Conservation (phyloP, 1,284 basidiomycete species). For the Pascua sp. region DNA sequence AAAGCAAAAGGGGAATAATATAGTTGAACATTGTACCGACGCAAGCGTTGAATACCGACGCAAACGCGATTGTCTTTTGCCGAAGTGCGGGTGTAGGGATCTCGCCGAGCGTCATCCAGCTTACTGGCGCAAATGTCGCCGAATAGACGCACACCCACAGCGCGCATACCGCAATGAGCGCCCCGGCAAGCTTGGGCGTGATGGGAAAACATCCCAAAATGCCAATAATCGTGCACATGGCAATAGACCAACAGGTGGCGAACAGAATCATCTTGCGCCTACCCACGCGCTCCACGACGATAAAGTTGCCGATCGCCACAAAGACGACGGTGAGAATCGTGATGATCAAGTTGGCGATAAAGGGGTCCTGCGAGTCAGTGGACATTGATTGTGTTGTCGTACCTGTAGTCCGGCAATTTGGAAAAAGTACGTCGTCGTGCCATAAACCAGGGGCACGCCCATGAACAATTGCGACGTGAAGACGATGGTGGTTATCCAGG, state of each 20-base stretch:
- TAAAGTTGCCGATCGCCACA: constrained; percentile 40
- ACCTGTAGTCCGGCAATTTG: constrained; percentile 13
- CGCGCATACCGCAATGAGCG: constrained; percentile 13
- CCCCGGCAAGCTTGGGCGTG: constrained; percentile 4
- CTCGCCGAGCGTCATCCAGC: constrained; percentile 18
- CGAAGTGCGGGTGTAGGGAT: constrained; percentile 13
- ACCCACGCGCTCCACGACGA: constrained; percentile 42
- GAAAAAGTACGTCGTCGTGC: constrained; percentile 24
- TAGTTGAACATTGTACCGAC: constrained; percentile 14
- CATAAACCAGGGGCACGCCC: constrained; percentile 19
- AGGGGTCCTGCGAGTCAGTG: constrained; percentile 1
- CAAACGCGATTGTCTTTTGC: constrained; percentile 19
- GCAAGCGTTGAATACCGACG: constrained; percentile 5
- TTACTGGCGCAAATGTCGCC: constrained; percentile 21
- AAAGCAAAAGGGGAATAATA: not conserved
- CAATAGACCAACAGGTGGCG: constrained; percentile 22
- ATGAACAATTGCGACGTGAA: constrained; percentile 15
- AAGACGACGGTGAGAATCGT: constrained; percentile 33
- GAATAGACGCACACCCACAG: constrained; percentile 27
- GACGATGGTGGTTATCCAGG: constrained; percentile 13
- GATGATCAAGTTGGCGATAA: constrained; percentile 10
- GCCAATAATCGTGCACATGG: constrained; percentile 40
- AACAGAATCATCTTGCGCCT: constrained; percentile 41
- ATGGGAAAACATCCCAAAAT: constrained; percentile 27
- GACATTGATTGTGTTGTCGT: constrained; percentile 7